phyloP scores from a whole-genome alignment of 2,329 filamentous ascomycete species.

The Fusarium paranaense region DNA sequence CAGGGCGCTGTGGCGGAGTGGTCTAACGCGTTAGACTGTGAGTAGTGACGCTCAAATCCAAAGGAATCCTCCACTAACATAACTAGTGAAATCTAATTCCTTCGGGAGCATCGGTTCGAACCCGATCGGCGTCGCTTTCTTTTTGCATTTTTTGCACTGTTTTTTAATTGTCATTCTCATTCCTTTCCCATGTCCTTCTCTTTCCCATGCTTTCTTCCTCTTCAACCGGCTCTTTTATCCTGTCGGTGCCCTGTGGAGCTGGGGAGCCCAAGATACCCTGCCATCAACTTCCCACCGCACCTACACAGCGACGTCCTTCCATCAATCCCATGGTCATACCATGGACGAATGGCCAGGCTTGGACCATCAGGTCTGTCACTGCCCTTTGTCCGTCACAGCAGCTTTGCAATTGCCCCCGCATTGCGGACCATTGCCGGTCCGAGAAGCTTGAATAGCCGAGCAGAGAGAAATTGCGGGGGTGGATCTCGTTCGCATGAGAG shows the following conservation, averaged over 20 bases:
- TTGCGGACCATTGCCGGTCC: constrained; percentile 2
- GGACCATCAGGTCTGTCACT: neutral
- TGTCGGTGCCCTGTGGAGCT: neutral
- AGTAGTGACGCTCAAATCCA: neutral
- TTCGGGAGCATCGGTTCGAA: constrained; percentile 13
- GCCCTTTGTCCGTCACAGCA: neutral
- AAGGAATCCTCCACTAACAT: neutral
- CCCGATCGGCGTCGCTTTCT: constrained; percentile 4
- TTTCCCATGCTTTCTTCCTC: neutral
- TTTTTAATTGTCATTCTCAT: neutral
- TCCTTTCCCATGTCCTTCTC: neutral
- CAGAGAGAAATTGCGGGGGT: neutral
- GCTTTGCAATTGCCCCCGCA: neutral
- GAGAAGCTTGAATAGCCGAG: constrained; percentile 5
- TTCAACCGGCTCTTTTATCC: neutral
- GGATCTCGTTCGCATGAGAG: constrained; percentile 3
- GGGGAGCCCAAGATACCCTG: neutral
- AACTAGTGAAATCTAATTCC: constrained; percentile 6
- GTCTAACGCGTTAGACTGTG: constrained; percentile 13
- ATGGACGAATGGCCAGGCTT: neutral
- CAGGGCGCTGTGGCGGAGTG: constrained; percentile 10
- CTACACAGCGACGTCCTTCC: neutral
- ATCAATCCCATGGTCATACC: neutral
- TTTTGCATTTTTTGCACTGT: neutral
- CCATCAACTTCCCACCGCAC: neutral